Evolutionary conservation across 2,329 filamentous ascomycete species (phyloP).

Genomic region (Penicillium expansum): DNA sequence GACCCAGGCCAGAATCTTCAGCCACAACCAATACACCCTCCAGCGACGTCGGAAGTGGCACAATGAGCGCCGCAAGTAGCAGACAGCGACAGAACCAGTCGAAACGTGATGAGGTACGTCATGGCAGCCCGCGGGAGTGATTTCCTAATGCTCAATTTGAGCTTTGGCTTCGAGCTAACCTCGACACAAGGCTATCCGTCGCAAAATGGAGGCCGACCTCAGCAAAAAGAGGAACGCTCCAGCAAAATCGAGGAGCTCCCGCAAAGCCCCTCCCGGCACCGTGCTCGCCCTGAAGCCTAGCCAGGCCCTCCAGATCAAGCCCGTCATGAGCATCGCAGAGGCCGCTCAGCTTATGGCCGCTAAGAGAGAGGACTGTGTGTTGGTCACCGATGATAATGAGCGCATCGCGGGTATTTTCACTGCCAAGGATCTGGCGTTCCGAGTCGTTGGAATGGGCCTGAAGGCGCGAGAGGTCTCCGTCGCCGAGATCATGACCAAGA

Average conservation of each 20-base stretch:
- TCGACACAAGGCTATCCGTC: conserved; percentile 74
- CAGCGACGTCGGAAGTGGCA: conserved; percentile 60
- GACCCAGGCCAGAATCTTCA: conserved; percentile 56
- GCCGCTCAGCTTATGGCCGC: conserved; percentile 98
- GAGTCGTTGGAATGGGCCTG: conserved; percentile 85
- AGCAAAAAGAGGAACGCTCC: conserved; percentile 91
- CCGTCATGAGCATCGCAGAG: conserved; percentile 86
- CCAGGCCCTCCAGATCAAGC: conserved; percentile 96
- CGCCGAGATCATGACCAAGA: conserved; percentile 99
- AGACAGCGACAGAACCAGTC: conserved; percentile 91
- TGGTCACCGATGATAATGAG: conserved; percentile 97
- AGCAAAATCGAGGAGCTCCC: conserved; percentile 74
- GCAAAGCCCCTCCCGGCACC: conserved; percentile 93
- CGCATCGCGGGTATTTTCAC: conserved; percentile 98
- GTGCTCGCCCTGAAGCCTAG: conserved; percentile 94
- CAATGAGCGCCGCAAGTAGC: conserved; percentile 83
- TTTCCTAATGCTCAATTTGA: not conserved
- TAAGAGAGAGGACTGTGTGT: conserved; percentile 94
- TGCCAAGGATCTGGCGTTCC: conserved; percentile 95
- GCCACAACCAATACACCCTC: conserved; percentile 33
- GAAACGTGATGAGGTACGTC: conserved; percentile 92
- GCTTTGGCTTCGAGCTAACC: conserved; percentile 2
- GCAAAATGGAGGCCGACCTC: conserved; percentile 95
- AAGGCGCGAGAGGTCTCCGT: conserved; percentile 90
- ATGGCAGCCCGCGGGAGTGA: conserved; percentile 5